Evolutionary conservation across 768 basidiomycete genomes (phyloP).

Genomic region (Auricularia auricula-judae): DNA sequence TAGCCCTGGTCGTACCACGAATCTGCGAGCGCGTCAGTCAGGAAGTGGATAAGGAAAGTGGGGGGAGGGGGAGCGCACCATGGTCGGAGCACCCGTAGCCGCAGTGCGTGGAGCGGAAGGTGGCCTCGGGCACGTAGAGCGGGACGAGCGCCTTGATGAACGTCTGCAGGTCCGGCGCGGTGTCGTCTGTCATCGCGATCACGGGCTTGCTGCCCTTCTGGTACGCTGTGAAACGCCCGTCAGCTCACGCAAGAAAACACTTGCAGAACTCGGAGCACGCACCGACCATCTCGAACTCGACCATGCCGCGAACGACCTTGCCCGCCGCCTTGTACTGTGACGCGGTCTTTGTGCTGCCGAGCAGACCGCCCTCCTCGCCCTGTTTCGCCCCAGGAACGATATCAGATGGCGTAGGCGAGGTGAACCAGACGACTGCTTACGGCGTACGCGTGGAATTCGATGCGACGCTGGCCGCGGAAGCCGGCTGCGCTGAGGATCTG

Average conservation of each 20-base stretch:
- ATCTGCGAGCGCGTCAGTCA: not conserved
- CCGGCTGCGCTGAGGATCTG: slow-evolving; percentile 2
- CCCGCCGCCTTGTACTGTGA: slow-evolving; percentile 2
- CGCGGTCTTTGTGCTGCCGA: not conserved
- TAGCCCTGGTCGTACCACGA: slow-evolving; percentile 1
- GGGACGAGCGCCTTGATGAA: not conserved
- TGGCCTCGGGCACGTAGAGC: slow-evolving; percentile 1
- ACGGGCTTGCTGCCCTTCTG: slow-evolving; percentile 3
- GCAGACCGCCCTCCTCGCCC: slow-evolving; percentile 7
- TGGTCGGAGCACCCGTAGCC: slow-evolving; percentile 6
- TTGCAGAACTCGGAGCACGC: not conserved
- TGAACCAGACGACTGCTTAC: no score
- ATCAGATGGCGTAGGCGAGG: no score
- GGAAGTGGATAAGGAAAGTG: not conserved
- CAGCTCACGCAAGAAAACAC: not conserved
- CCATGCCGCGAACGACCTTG: slow-evolving; percentile 1
- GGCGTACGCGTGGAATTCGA: slow-evolving; percentile 6
- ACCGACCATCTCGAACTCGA: slow-evolving; percentile 6
- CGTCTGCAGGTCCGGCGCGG: not conserved
- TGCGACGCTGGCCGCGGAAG: slow-evolving; percentile 1
- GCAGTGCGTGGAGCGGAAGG: slow-evolving; percentile 1
- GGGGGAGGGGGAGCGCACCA: not conserved
- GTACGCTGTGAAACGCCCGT: not conserved
- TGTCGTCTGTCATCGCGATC: slow-evolving; percentile 2
- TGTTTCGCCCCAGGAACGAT: no score